Base-by-base conservation (phyloP, 208 protist species). In the Crithidia expoeki region DNA sequence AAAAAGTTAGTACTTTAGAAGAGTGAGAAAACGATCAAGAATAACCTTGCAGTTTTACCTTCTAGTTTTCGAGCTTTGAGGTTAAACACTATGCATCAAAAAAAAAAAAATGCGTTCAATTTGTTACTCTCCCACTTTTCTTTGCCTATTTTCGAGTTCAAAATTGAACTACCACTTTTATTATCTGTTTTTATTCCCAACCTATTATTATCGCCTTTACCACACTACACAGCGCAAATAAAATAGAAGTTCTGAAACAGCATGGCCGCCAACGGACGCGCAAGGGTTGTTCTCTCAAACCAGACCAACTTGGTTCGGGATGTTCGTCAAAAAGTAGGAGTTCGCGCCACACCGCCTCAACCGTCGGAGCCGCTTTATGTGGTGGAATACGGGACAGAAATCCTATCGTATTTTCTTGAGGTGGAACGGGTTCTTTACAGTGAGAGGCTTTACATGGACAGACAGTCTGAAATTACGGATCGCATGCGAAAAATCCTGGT, bases 401-500 rank as follows among this genome's bases (percentile, higher is more conserved):
- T 95, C 33, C 46, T 76, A 38, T 71, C 86, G 30, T 88, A 93
- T 58, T 91, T 96, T 66, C 61, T 92, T 47, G 77, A 88, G n/a
- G 71, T 78, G 0, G 86, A 94, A 59, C 68, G 68, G 14, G 71
- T 61, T 25, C 63, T 86, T 49, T 89, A 86, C 56, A 40, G 57
- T 11, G 75, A 87, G 46, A 63, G 80, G 4, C 36, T 55, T 36
- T 90, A 92, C 64, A 87, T 92, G 72, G 51, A 76, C 17, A 82
- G 86, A 36, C 95, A 97, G 72, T 75, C 79, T 0, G 94, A 99
- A 50, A 86, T 99, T 32, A 99, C 85, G 33, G 85, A 94, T 42
- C 85, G 87, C 51, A 99, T 99, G 98, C 81, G 98, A 27, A 85
- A 90, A 51, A 98, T 99, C 49, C 83, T 99, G 32, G 83, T 99